Evolutionary conservation across 768 basidiomycete genomes (phyloP), one percentile per base, ranked within the genome.

Genomic region (Hirschioporus abietinus): DNA sequence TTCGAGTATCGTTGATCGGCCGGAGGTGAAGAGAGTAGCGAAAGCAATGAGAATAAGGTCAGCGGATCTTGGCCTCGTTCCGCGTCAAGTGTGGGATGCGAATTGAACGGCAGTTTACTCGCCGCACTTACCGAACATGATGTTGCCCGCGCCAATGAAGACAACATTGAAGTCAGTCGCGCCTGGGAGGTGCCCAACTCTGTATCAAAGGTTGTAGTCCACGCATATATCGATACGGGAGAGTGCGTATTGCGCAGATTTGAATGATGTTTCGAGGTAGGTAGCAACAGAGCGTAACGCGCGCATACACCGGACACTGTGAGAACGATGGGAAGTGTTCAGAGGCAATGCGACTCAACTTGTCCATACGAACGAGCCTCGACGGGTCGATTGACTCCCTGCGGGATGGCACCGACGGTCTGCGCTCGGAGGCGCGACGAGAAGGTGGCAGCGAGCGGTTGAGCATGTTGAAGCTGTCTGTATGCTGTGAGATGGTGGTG

Each of bases 131-230:
- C 95, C 96, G 75, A 99, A 99, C 95, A 97, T 97, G 80, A 98
- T 96, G 79, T 97, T 96, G 18, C 95, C 96, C 27, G 96, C 96
- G 63, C 96, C 96, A 71, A 99, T 82, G 78, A 96, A 95, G 75
- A 96, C 87, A 65, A 99, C 89, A 76, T 97, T 96, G 84, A 97
- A 97, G 73, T 89, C 83, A 70, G 90, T 86, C 62, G 86, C 78
- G 18, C 88, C 89, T 65, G 82, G 70, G 78, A 77, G 65, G 78
- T 75, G 74, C 85, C 88, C 76, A 63, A 62, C 66, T 25, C 60
- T 34, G 12, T 8, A 61, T 61, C 10, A 34, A 15, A 61, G 12
- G 7, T n/a, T n/a, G 20, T 59, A 9, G 58, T 59, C 2, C 25
- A 59, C 58, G 58, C 58, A 59, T 59, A 26, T n/a, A n/a, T n/a